Evolutionary conservation across 176 grass and related monocot species (phyloP).

Genomic region (Aegilops speltoides): DNA sequence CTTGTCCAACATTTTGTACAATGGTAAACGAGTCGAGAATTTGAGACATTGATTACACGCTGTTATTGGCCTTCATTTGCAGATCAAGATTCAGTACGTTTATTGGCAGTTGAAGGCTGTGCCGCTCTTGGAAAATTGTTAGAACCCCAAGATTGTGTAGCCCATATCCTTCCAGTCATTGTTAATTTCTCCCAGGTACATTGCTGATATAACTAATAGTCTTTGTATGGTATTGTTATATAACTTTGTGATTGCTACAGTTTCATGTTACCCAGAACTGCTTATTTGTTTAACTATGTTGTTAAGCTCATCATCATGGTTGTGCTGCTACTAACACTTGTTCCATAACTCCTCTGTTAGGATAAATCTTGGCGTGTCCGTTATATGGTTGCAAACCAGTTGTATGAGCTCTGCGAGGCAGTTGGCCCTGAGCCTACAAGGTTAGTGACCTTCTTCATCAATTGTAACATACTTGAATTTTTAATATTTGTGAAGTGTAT

Average conservation of each 20-base stretch:
- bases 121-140: constrained; percentile 91
- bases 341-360: constrained; percentile 34
- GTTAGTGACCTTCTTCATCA: constrained; percentile 31
- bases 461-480: not conserved
- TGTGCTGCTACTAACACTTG: not conserved
- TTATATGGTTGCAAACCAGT: constrained; percentile 98
- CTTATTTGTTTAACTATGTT: not conserved
- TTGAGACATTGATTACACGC: not conserved
- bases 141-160: constrained; percentile 89
- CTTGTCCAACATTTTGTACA: not conserved
- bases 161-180: constrained; percentile 86
- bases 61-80: constrained; percentile 23
- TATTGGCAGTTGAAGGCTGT: constrained; percentile 97
- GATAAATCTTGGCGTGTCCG: constrained; percentile 99
- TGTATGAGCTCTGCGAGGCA: constrained; percentile 92
- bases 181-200: constrained; percentile 89
- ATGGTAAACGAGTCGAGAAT: not conserved
- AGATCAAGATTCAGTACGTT: constrained; percentile 96
- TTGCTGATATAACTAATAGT: not conserved
- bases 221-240: not conserved
- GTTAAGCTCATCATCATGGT: not conserved
- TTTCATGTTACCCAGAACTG: constrained; percentile 8
- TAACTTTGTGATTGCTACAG: not conserved
- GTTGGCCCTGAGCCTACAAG: constrained; percentile 84
- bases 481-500: not conserved